Evolutionary conservation across 495 filamentous ascomycete species (phyloP), one percentile per base, ranked within the genome.

Genomic region (Rhizodiscina lignyota): DNA sequence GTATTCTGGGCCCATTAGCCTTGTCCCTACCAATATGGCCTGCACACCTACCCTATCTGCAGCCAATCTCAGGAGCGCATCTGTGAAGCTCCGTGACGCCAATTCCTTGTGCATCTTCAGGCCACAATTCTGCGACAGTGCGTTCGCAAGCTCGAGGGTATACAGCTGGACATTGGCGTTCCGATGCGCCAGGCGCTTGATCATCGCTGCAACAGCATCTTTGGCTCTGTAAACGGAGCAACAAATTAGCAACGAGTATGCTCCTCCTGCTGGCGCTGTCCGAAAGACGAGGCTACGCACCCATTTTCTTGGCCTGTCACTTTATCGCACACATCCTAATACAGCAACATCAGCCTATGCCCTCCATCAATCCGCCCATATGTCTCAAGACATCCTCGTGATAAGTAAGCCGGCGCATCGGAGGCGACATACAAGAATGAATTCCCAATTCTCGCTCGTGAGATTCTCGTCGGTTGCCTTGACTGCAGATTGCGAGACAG

Each of bases 91-190:
- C 49, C 87, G 73, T 32, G 81, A 89, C 30, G 89, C 80, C 42
- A 97, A 63, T 58, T 97, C 89, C 55, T 82, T 75, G 63, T 97
- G 86, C 62, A 97, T 82, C 45, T 75, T 72, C 30, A 77, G 63
- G 18, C 85, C 89, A 54, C 91, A 94, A 56, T 97, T 97, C 58
- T 96, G 86, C 30, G 83, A 81, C 38, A 96, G 70, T 12, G 89
- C 79, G 59, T 97, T 94, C 39, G 77, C 86, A 42, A 97, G 79
- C 74, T 97, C 89, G 38, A 97, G 67, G 15, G 89, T 96, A 53
- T 97, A 97, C 21, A 97, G 67, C 60, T 97, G 89, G n/a, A 97
- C 89, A 59, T 97, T 96, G 38, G 89, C 89, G 60, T 97, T 97
- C 41, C 89, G 74, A 60, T 97, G 87, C 37, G 89, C 91, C 43